Evolutionary conservation across 257 asterid genomes (phyloP).

Genomic region (Petrea volubilis): DNA sequence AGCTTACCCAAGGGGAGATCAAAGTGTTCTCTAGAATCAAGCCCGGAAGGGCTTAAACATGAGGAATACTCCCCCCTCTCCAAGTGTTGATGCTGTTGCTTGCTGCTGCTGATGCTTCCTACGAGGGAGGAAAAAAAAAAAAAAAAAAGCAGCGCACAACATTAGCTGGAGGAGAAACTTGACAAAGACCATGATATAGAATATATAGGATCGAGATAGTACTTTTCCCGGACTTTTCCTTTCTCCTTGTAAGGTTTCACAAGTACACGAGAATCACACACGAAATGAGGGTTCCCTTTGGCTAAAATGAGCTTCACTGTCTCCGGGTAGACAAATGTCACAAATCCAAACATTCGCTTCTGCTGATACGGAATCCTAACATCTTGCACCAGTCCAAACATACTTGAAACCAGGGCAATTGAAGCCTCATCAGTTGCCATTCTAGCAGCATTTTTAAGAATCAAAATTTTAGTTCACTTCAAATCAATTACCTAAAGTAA

Average conservation of each 20-base stretch:
- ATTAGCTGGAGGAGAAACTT: neutral
- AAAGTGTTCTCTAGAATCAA: slow-evolving; percentile 65
- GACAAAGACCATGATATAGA: neutral
- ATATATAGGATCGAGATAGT: slow-evolving; percentile 2
- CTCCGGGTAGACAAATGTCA: slow-evolving; percentile 75
- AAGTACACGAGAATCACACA: slow-evolving; percentile 92
- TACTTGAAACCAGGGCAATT: slow-evolving; percentile 36
- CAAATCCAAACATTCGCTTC: slow-evolving; percentile 94
- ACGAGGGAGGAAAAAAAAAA: too few species aligned
- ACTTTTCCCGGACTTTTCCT: slow-evolving; percentile 85
- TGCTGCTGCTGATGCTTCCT: slow-evolving; percentile 64
- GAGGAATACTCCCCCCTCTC: slow-evolving; percentile 64
- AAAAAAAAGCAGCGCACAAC: neutral
- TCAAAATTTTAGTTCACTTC: neutral
- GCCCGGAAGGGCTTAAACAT: slow-evolving; percentile 65
- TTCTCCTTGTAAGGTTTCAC: slow-evolving; percentile 96
- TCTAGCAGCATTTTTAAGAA: neutral
- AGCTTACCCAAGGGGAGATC: slow-evolving; percentile 76
- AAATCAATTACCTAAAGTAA: slow-evolving; percentile 65
- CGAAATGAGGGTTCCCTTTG: slow-evolving; percentile 94
- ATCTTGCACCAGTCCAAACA: slow-evolving; percentile 92
- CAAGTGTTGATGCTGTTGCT: slow-evolving; percentile 54
- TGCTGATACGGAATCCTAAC: slow-evolving; percentile 95
- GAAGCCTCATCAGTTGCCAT: slow-evolving; percentile 17
- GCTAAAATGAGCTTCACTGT: slow-evolving; percentile 87